Evolutionary conservation across 352 stramenopile genomes (phyloP).

Genomic region (Pythium phragmiticola): DNA sequence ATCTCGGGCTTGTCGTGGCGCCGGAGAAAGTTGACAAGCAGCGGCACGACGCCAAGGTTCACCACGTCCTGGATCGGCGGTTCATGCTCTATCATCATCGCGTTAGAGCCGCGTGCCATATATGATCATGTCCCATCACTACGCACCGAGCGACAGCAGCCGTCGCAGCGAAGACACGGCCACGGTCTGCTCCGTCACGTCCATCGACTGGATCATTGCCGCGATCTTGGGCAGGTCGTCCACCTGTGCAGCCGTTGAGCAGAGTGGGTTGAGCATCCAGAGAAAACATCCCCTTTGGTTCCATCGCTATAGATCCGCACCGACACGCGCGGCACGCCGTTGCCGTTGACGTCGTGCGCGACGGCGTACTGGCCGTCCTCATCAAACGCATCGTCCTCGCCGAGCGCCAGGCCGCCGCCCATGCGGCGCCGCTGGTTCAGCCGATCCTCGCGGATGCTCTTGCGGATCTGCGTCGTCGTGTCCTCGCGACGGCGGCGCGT

Average conservation of each 20-base stretch:
- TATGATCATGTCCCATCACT: neutral
- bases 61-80: constrained; percentile 99
- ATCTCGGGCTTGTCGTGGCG: constrained; percentile 91
- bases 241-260: constrained; percentile 52
- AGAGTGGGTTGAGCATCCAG: too few species aligned
- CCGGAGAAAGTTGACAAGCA: constrained; percentile 97
- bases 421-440: constrained; percentile 85
- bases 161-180: constrained; percentile 96
- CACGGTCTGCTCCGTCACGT: constrained; percentile 91
- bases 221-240: constrained; percentile 95
- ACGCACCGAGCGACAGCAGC: constrained; percentile 94
- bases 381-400: constrained; percentile 25
- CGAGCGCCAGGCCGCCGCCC: constrained; percentile 24
- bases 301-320: constrained; percentile 12
- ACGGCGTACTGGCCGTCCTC: constrained; percentile 17
- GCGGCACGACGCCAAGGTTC: constrained; percentile 94
- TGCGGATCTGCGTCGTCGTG: constrained; percentile 86
- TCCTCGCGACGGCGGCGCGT: constrained; percentile 76
- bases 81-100: constrained; percentile 86
- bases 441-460: constrained; percentile 81
- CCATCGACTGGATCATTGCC: constrained; percentile 92
- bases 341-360: constrained; percentile 5
- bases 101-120: neutral
- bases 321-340: constrained; percentile 16
- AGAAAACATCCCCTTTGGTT: neutral